Conservation (phyloP, 2,329 filamentous ascomycete species). For the Fusarium euwallaceae region DNA sequence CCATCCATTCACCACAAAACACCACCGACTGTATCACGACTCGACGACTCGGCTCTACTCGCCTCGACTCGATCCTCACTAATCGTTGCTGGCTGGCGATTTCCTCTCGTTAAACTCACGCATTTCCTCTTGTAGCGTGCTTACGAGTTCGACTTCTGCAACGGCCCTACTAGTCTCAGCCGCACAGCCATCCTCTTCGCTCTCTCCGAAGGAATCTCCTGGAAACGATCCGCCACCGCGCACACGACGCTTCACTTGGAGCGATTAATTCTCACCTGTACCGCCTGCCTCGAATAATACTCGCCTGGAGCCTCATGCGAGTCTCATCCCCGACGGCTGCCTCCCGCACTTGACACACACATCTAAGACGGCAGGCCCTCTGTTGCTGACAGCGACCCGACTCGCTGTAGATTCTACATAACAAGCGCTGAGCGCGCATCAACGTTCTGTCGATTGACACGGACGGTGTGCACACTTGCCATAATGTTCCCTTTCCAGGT, state of each 20-base stretch:
- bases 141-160: slow-evolving; percentile 17
- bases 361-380: slow-evolving; percentile 8
- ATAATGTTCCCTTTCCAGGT: slow-evolving; percentile 53
- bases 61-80: not conserved
- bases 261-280: slow-evolving; percentile 12
- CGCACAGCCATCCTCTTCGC: slow-evolving; percentile 14
- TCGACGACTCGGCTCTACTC: slow-evolving; percentile 30
- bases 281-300: slow-evolving; percentile 7
- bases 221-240: slow-evolving; percentile 28
- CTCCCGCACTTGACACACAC: slow-evolving; percentile 26
- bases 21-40: slow-evolving; percentile 30
- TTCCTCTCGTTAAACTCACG: slow-evolving; percentile 38
- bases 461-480: slow-evolving; percentile 23
- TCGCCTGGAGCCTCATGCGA: slow-evolving; percentile 26
- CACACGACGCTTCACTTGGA: slow-evolving; percentile 15
- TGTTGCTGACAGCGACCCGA: slow-evolving; percentile 13
- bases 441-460: slow-evolving; percentile 31
- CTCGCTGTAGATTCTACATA: slow-evolving; percentile 19
- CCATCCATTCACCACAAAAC: slow-evolving; percentile 10
- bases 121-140: slow-evolving; percentile 28
- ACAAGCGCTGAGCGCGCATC: slow-evolving; percentile 45
- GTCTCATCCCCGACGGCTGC: slow-evolving; percentile 28
- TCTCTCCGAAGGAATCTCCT: slow-evolving; percentile 30
- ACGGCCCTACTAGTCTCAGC: slow-evolving; percentile 17
- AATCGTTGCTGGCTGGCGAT: slow-evolving; percentile 49